Percentiles rank a stretch among this genome's conserved stretches.
These are phyloP conservation scores for Dendrobium officinale DNA, from an alignment of 106 monocot species.

Conservation along the genomic window DNA sequence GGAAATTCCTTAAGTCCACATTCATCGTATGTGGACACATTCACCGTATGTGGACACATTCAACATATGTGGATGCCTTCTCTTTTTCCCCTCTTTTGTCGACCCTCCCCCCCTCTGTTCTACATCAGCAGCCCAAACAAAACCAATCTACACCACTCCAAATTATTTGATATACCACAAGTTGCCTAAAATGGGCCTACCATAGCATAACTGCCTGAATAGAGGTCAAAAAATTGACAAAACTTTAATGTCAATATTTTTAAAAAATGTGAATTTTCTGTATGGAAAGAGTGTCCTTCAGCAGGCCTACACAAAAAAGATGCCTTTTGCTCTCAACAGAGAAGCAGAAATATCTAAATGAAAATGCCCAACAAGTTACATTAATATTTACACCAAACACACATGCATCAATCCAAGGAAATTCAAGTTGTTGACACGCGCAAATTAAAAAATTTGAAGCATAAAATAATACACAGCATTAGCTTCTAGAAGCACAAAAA, in stretches of 20 bases:
- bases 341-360: background rate
- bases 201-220: background rate
- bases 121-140: too few relatives aligned
- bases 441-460: background rate
- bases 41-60: too few relatives aligned
- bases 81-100: too few relatives aligned
- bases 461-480: too few relatives aligned
- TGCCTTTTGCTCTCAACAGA: background rate
- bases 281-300: background rate
- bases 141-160: too few relatives aligned
- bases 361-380: background rate
- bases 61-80: too few relatives aligned
- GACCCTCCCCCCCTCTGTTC: too few relatives aligned
- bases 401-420: background rate
- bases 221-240: background rate
- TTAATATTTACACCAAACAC: background rate
- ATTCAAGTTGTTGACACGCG: background rate
- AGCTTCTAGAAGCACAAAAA: too few relatives aligned
- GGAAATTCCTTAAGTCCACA: too few relatives aligned
- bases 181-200: too few relatives aligned
- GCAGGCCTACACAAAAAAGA: background rate
- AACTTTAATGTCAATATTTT: background rate
- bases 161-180: too few relatives aligned
- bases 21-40: too few relatives aligned
- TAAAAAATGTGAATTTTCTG: background rate